A percentile compares a stretch with the other conserved stretches of the same genome.
Evolutionary conservation across 345 rosid species (phyloP).

Genomic region (Streptanthus diversifolius): DNA sequence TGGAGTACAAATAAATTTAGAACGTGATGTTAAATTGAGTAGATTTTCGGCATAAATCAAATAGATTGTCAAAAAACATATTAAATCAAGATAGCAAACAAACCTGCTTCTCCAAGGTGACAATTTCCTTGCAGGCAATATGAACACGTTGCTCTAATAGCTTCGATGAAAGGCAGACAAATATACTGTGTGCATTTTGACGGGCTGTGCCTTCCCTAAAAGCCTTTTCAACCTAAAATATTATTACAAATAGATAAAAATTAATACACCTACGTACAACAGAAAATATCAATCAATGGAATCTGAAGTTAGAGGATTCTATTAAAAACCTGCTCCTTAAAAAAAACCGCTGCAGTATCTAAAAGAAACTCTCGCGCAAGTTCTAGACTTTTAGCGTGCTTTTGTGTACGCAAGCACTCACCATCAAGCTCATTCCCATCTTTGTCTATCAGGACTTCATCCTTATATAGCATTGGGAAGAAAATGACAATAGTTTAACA

Average conservation of each 20-base stretch:
- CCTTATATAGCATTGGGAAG: conserved; percentile 45
- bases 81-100: conserved; percentile 2
- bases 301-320: neutral
- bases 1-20: neutral
- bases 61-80: neutral
- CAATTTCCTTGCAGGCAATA: conserved; percentile 95
- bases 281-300: neutral
- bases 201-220: conserved; percentile 97
- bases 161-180: conserved; percentile 80
- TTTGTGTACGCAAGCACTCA: conserved; percentile 95
- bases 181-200: conserved; percentile 96
- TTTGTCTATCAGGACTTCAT: conserved; percentile 89
- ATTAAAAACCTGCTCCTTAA: conserved; percentile 86
- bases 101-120: conserved; percentile 93
- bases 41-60: neutral
- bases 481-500: neutral
- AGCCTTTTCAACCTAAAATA: conserved; percentile 91
- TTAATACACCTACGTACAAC: conserved; percentile 4
- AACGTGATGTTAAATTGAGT: neutral
- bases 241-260: neutral
- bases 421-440: conserved; percentile 97
- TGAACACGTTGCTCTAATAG: conserved; percentile 86
- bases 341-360: conserved; percentile 91
- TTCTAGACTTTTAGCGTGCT: conserved; percentile 99
- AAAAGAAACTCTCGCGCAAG: conserved; percentile 99